Base-by-base conservation (phyloP, 805 yeast species). In the Metschnikowia lachancei region DNA sequence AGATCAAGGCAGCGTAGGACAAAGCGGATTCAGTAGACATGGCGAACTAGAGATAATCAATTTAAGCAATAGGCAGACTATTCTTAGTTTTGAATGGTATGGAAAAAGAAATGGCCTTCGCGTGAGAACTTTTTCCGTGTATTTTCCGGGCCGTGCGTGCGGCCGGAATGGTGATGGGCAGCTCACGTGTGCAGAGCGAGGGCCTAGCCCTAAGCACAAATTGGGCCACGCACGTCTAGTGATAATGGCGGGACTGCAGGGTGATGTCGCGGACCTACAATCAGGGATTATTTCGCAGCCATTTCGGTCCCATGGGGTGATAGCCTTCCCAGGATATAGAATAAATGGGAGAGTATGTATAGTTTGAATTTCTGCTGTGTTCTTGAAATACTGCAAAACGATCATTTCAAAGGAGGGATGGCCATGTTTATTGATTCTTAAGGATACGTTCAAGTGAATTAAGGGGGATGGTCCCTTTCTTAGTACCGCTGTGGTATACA, bases 21-120 rank as follows among this genome's bases (percentile, higher is more conserved):
- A 72, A 70, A 63, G 75, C 74, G 49, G 76, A 62, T 69, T 72
- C 77, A 58, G 66, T 63, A 59, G 77, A 71, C 77, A 72, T 72
- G 62, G 44, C 61, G 55, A 66, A 72, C 76, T 72, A 72, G 77
- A 70, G 64, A 66, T 72, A 72, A 72, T 72, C 77, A 61, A 60
- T 68, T 72, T 72, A 72, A 72, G 76, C 76, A 54, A 63, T 60
- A 56, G 63, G 77, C 76, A 69, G 77, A 72, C 77, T 72, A 72
- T 64, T 68, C 75, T 72, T 70, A 69, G 73, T 70, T 64, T 43
- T 46, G 51, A 48, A 41, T 50, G 46, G 58, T 51, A 43, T 44
- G 40, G 48, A 43, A 32, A 39, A 26, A 24, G 45, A 36, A 29
- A 35, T 18, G 24, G 29, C 35, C 22, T 16, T n/a, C 20, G 39